Base-by-base conservation (phyloP, 2,329 filamentous ascomycete genomes). In the Ascomycota sp. region DNA sequence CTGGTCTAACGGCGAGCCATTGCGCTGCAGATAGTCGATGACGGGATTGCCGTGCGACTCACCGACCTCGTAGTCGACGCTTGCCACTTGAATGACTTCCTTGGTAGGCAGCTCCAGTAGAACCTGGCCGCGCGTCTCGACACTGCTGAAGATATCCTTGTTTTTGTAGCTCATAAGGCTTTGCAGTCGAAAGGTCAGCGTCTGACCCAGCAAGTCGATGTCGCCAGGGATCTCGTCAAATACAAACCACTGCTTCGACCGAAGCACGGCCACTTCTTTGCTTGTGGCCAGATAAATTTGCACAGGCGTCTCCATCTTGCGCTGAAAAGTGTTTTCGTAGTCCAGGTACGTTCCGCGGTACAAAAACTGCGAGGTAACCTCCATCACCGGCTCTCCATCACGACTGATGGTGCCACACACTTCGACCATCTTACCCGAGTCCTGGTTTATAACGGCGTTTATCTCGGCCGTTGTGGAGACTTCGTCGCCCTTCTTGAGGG, bases 391-490 rank as follows among this genome's bases (percentile, higher is more conserved):
- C 51, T 79, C 55, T 19, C 77, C 77, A 31, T 85, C 72, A 26
- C 89, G 77, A 31, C 69, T 76, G 44, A 98, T 93, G 5, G 89
- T 98, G 37, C 89, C 89, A 45, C 85, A 94, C n/a, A 98, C 86
- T 56, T 98, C 91, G 12, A 98, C 91, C 85, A 98, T 94, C 65
- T 98, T 98, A 28, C 89, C 89, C 35, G 89, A 83, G 10, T 93
- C 83, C 53, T 98, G 85, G 59, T 95, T 98, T 61, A 98, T 77
- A 44, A 98, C 83, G 11, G 89, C 83, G 44, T 98, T 95, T 59
- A 98, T 80, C 51, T 91, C 83, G 26, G 89, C 89, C 32, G 81
- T 92, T 3, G 89, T 95, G 37, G 82, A 75, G 13, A 98, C 69
- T 37, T 85, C 71, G 49, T 98, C 89, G 20, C 83, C 89, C 59